A percentile compares a stretch with the other conserved stretches of the same genome.
Evolutionary conservation across 2,329 filamentous ascomycete genomes (phyloP).

Genomic region (Botrytis paeoniae): DNA sequence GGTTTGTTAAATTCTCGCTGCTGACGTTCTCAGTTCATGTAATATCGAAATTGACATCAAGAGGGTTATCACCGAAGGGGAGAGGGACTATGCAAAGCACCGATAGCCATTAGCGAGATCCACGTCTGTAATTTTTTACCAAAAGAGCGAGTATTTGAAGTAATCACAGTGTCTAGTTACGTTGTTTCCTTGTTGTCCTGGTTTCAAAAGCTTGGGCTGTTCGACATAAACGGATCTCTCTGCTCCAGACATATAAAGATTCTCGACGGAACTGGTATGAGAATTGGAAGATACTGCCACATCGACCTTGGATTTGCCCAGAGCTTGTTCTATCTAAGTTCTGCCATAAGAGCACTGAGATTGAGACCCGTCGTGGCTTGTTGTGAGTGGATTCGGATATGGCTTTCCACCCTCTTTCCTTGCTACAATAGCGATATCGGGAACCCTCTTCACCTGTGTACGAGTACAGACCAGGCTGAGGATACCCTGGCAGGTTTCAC

Average conservation of each 20-base stretch:
- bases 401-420: background rate
- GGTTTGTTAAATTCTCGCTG: background rate
- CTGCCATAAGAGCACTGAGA: background rate
- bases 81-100: background rate
- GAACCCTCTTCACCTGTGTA: background rate
- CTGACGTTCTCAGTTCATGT: background rate
- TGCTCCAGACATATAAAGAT: background rate
- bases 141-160: background rate
- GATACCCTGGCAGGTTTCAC: conserved; percentile 46
- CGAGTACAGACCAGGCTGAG: background rate
- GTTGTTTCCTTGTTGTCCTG: background rate
- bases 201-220: background rate
- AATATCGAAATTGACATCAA: background rate
- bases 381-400: background rate
- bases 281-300: background rate
- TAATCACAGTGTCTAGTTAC: too few species aligned
- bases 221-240: background rate
- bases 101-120: background rate
- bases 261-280: background rate
- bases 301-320: background rate
- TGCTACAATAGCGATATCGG: background rate
- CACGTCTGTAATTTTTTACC: background rate
- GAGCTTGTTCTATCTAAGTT: background rate
- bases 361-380: background rate
- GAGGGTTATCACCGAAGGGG: too few species aligned